Percentiles rank a stretch among this genome's conserved stretches.
These are phyloP conservation scores for Oxytropis ochrocephala DNA, from an alignment of 306 rosid species.

Conservation along the genomic window DNA sequence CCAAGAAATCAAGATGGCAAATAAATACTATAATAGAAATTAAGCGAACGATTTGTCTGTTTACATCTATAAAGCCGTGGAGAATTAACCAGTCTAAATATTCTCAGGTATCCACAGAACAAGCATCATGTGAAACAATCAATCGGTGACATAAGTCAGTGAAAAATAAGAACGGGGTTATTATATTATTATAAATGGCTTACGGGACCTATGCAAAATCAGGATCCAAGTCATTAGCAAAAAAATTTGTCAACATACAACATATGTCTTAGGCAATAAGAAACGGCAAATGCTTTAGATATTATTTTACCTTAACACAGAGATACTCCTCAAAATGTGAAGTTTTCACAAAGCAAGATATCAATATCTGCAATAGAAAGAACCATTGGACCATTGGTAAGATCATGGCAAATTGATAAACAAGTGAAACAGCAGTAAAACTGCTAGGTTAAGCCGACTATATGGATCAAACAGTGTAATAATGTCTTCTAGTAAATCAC, in stretches of 20 bases:
- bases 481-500: not conserved
- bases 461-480: not conserved
- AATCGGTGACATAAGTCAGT: not conserved
- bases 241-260: not conserved
- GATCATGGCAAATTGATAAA: constrained; percentile 9
- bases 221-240: not conserved
- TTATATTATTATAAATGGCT: not conserved
- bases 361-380: constrained; percentile 59
- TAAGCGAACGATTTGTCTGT: not conserved
- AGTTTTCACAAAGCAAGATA: constrained; percentile 97
- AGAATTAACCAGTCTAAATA: not conserved
- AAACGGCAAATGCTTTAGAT: not conserved
- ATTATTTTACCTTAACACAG: constrained; percentile 73
- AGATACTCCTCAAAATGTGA: constrained; percentile 93
- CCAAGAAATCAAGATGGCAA: not conserved
- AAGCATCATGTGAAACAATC: not conserved
- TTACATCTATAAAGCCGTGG: not conserved
- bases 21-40: not conserved
- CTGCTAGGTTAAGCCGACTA: not conserved
- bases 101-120: not conserved
- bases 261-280: not conserved
- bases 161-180: not conserved
- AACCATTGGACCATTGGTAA: constrained; percentile 1
- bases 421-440: not conserved
- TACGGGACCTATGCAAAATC: not conserved